These are phyloP conservation scores for Colletotrichum musae DNA, from an alignment of 2,329 filamentous ascomycete species.

Conservation along the genomic window DNA sequence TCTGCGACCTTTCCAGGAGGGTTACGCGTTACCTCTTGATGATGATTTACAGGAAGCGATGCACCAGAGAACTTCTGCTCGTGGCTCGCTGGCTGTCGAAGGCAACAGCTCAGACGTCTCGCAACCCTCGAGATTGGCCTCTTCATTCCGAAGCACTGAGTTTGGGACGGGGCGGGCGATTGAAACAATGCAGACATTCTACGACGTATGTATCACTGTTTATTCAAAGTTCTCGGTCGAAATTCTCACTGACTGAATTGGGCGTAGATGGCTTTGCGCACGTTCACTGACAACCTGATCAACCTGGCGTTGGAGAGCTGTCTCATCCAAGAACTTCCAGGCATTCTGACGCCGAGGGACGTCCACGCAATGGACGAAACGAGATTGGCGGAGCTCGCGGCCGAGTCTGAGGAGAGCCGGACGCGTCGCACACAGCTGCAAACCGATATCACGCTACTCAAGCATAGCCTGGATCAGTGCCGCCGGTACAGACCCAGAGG, in stretches of 20 bases:
- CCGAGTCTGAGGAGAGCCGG: slow-evolving; percentile 49
- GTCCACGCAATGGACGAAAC: slow-evolving; percentile 54
- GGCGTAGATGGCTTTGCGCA: slow-evolving; percentile 56
- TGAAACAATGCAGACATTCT: slow-evolving; percentile 61
- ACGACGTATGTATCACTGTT: slow-evolving; percentile 51
- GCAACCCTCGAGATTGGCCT: no score
- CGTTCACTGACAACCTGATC: slow-evolving; percentile 63
- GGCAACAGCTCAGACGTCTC: slow-evolving; percentile 36
- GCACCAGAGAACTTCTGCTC: slow-evolving; percentile 13
- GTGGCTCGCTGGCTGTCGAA: background rate
- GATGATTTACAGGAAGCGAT: slow-evolving; percentile 47
- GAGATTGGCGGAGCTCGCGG: slow-evolving; percentile 47
- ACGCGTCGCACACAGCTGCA: slow-evolving; percentile 36
- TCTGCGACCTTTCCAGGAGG: slow-evolving; percentile 53
- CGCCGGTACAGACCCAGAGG: slow-evolving; percentile 38
- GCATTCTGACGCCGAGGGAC: slow-evolving; percentile 56
- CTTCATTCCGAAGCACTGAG: slow-evolving; percentile 36
- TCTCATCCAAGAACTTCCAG: slow-evolving; percentile 57
- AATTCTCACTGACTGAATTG: background rate
- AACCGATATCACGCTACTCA: slow-evolving; percentile 39
- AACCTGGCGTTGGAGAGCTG: slow-evolving; percentile 65
- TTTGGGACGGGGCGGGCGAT: slow-evolving; percentile 58
- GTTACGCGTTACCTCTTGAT: slow-evolving; percentile 52
- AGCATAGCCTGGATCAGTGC: slow-evolving; percentile 42
- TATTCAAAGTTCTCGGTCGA: background rate